Evolutionary conservation across 345 rosid species (phyloP).

Genomic region (Eucalyptus guilfoylei): DNA sequence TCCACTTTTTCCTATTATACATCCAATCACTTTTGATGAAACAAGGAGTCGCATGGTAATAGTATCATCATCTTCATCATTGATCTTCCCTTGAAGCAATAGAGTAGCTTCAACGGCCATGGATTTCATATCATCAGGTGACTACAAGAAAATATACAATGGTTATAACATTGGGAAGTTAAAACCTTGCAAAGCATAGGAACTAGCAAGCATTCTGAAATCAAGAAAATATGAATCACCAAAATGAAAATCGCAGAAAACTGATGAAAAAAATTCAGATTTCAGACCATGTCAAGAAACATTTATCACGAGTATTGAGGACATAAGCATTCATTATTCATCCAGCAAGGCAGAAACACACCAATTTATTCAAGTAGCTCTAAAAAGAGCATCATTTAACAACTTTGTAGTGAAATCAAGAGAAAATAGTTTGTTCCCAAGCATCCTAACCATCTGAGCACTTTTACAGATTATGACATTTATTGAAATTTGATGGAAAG

Average conservation of each 20-base stretch:
- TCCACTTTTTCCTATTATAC: slow-evolving; percentile 90
- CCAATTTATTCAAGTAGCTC: background rate
- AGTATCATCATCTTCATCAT: slow-evolving; percentile 58
- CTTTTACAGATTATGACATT: background rate
- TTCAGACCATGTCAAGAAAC: background rate
- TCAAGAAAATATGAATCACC: background rate
- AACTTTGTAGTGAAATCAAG: background rate
- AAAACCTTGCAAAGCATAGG: background rate
- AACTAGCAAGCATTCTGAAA: background rate
- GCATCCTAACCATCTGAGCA: background rate
- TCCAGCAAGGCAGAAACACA: background rate
- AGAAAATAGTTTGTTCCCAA: background rate
- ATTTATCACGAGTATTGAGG: background rate
- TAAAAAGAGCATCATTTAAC: background rate
- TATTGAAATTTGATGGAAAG: background rate
- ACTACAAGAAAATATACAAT: slow-evolving; percentile 18
- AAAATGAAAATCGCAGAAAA: background rate
- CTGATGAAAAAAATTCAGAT: background rate
- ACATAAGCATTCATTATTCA: background rate
- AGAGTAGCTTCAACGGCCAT: slow-evolving; percentile 91
- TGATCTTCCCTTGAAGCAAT: slow-evolving; percentile 80
- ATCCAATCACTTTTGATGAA: slow-evolving; percentile 86
- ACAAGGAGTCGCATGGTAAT: slow-evolving; percentile 64
- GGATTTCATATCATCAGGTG: slow-evolving; percentile 87
- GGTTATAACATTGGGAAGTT: background rate